These are phyloP conservation scores for Microdochium bolleyi DNA, from an alignment of 2,329 filamentous ascomycete species.

Conservation along the genomic window DNA sequence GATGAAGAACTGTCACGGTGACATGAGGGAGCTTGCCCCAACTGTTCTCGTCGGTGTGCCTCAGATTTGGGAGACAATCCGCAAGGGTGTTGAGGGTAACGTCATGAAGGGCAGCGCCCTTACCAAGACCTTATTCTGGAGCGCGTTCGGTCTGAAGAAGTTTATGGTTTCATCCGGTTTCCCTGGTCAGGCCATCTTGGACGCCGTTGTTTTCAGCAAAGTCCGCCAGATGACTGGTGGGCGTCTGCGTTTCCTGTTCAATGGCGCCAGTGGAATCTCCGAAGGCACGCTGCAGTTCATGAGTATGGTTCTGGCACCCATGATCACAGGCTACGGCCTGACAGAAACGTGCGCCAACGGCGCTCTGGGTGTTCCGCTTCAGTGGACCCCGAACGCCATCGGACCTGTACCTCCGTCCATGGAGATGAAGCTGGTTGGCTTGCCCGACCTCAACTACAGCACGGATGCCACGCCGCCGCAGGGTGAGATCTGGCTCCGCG, in stretches of 20 bases:
- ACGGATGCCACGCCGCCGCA: slow-evolving; percentile 70
- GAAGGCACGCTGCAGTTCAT: slow-evolving; percentile 85
- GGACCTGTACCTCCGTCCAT: slow-evolving; percentile 71
- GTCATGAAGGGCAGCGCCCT: slow-evolving; percentile 66
- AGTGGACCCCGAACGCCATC: slow-evolving; percentile 71
- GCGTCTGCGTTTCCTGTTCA: slow-evolving; percentile 81
- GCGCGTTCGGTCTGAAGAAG: slow-evolving; percentile 50
- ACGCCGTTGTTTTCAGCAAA: slow-evolving; percentile 83
- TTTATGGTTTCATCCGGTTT: slow-evolving; percentile 51
- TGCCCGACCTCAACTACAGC: slow-evolving; percentile 80
- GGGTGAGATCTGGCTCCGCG: slow-evolving; percentile 88
- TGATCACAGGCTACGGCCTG: slow-evolving; percentile 90
- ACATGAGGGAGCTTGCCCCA: slow-evolving; percentile 86
- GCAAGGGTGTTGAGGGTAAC: slow-evolving; percentile 82
- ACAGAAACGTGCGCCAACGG: slow-evolving; percentile 89
- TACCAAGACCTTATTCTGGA: slow-evolving; percentile 71
- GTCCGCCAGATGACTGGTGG: slow-evolving; percentile 87
- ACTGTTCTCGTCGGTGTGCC: slow-evolving; percentile 91
- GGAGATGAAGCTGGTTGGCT: slow-evolving; percentile 88
- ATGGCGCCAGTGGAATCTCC: slow-evolving; percentile 85
- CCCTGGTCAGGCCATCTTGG: slow-evolving; percentile 62
- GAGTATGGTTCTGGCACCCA: slow-evolving; percentile 84
- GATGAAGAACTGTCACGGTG: slow-evolving; percentile 83
- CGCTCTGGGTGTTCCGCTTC: slow-evolving; percentile 72
- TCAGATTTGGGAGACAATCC: slow-evolving; percentile 94